Percentiles rank a stretch among this genome's conserved stretches.
Evolutionary conservation across 2,329 filamentous ascomycete species (phyloP).

Genomic region (Calycina marina): DNA sequence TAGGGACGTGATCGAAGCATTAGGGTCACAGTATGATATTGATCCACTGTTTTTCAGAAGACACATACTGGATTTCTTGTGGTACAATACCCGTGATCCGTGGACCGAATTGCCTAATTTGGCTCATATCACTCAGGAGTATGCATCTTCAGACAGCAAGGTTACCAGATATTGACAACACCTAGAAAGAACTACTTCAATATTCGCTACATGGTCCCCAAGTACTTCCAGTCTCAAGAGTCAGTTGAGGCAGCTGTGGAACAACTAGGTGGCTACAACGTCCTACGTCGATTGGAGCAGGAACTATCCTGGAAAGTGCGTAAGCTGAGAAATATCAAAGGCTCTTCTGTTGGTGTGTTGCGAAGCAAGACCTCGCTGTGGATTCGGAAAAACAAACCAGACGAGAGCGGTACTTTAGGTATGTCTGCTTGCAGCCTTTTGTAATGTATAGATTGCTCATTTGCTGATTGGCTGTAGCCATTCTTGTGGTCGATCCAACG

Average conservation of each 20-base stretch:
- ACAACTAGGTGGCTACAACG: conserved; percentile 5
- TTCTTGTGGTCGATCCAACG: conserved; percentile 28
- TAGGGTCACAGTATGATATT: conserved; percentile 28
- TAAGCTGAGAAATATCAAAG: conserved; percentile 1
- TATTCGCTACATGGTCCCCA: conserved; percentile 5
- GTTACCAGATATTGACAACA: neutral
- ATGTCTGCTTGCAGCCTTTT: too few relatives aligned
- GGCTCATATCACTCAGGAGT: conserved; percentile 11
- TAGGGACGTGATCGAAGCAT: conserved; percentile 27
- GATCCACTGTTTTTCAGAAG: conserved; percentile 34
- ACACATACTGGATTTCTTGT: conserved; percentile 31
- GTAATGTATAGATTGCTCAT: too few relatives aligned
- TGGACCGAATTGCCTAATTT: conserved; percentile 29
- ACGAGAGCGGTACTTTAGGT: conserved; percentile 3
- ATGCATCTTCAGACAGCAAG: neutral
- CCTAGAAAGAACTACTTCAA: conserved; percentile 4
- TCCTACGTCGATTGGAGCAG: conserved; percentile 4
- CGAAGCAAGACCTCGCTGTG: conserved; percentile 6
- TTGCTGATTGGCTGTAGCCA: conserved; percentile 8
- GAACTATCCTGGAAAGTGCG: conserved; percentile 4
- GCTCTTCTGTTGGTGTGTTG: conserved; percentile 4
- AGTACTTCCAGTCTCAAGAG: conserved; percentile 4
- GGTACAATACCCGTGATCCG: conserved; percentile 30
- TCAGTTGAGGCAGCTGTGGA: conserved; percentile 1
- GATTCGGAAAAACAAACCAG: conserved; percentile 3